A percentile compares a stretch with the other conserved stretches of the same genome.
phyloP scores from a whole-genome alignment of 805 yeast genomes.

The Saturnispora zaruensis region DNA sequence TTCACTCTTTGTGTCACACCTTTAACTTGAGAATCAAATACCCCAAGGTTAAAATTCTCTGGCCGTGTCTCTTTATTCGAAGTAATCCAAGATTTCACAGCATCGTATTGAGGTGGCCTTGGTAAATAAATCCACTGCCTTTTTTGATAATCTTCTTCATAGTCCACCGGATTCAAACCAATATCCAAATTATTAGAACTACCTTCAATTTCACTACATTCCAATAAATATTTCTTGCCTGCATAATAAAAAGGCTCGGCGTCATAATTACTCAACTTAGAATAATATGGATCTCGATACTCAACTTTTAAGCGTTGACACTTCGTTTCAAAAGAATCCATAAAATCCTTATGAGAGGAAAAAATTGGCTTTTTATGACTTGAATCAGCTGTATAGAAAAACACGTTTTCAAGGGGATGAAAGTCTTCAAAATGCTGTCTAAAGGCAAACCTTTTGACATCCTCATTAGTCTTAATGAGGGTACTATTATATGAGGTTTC shows the following conservation, averaged over 20 bases:
- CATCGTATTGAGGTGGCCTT: conserved; percentile 40
- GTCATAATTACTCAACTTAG: conserved; percentile 44
- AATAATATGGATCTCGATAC: conserved; percentile 58
- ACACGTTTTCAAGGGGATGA: not conserved
- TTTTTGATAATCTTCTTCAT: not conserved
- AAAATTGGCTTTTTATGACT: conserved; percentile 14
- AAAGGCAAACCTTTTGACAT: not conserved
- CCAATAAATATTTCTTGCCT: conserved; percentile 49
- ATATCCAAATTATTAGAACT: conserved; percentile 4
- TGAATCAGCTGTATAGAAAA: not conserved
- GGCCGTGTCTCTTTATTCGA: conserved; percentile 3
- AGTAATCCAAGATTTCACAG: conserved; percentile 31
- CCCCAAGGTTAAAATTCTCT: conserved; percentile 7
- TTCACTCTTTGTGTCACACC: conserved; percentile 34
- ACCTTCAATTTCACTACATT: conserved; percentile 29
- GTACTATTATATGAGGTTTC: not conserved
- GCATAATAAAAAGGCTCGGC: conserved; percentile 53
- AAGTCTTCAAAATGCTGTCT: conserved; percentile 1
- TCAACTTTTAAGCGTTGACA: conserved; percentile 42
- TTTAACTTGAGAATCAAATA: conserved; percentile 42
- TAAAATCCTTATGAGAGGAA: conserved; percentile 13
- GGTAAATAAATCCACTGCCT: conserved; percentile 12
- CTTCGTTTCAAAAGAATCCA: conserved; percentile 31
- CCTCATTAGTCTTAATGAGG: not conserved
- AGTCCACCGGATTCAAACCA: not conserved